phyloP scores from a whole-genome alignment of 2,329 filamentous ascomycete genomes.

The Botrytis sinoallii region DNA sequence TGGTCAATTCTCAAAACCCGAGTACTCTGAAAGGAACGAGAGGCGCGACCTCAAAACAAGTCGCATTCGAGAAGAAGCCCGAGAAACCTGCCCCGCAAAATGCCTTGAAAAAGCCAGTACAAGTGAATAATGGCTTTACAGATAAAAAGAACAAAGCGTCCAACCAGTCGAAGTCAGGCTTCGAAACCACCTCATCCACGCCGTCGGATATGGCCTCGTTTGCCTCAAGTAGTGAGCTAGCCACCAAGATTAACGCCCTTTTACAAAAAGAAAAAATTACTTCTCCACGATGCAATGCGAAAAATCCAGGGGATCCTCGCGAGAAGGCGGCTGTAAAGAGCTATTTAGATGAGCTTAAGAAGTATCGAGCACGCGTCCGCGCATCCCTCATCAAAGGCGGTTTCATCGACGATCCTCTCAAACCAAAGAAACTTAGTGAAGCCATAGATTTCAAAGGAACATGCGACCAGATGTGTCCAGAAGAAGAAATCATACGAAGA shows the following conservation, averaged over 20 bases:
- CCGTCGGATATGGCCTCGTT: conserved; percentile 4
- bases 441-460: conserved; percentile 66
- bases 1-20: not conserved
- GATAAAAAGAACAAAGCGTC: conserved; percentile 9
- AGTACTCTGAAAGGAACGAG: conserved; percentile 1
- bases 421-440: conserved; percentile 58
- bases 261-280: conserved; percentile 49
- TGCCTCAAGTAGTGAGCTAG: conserved; percentile 34
- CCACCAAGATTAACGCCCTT: conserved; percentile 51
- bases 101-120: not conserved
- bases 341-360: conserved; percentile 55
- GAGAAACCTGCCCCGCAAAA: conserved; percentile 1
- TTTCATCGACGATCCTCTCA: conserved; percentile 63
- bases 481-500: conserved; percentile 61
- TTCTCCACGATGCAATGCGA: conserved; percentile 23
- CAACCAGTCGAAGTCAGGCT: conserved; percentile 1
- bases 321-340: conserved; percentile 51
- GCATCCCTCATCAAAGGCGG: conserved; percentile 56
- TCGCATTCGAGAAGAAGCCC: conserved; percentile 4
- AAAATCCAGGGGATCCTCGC: conserved; percentile 23
- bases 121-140: not conserved
- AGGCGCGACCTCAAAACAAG: not conserved
- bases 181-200: not conserved
- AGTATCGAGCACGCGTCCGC: conserved; percentile 56
- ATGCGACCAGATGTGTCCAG: conserved; percentile 67